A percentile compares a stretch with the other conserved stretches of the same genome.
phyloP scores from a whole-genome alignment of 1,284 basidiomycete species.

The Leccinum subspadiceum region DNA sequence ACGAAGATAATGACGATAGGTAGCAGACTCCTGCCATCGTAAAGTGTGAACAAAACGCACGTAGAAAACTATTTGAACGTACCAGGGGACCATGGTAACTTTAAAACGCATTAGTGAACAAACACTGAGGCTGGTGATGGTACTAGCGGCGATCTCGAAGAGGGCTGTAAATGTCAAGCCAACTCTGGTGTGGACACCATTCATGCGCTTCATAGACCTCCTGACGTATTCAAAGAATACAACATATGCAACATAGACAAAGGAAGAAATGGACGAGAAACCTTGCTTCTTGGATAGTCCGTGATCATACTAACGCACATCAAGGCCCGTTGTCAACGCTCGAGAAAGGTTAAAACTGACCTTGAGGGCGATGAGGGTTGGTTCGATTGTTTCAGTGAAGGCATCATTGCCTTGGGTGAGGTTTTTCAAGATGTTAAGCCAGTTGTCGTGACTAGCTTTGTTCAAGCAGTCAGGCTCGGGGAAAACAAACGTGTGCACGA shows the following conservation, averaged over 20 bases:
- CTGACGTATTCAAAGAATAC: conserved; percentile 79
- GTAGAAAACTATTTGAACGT: conserved; percentile 3
- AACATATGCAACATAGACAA: conserved; percentile 79
- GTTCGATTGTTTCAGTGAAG: conserved; percentile 51
- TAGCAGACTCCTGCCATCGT: conserved; percentile 65
- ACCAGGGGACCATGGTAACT: conserved; percentile 88
- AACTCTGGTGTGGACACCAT: conserved; percentile 85
- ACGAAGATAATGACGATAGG: conserved; percentile 95
- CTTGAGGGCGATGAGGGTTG: conserved; percentile 68
- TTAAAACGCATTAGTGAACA: conserved; percentile 84
- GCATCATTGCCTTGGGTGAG: conserved; percentile 43
- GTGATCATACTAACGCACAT: conserved; percentile 47
- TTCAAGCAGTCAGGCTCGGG: conserved; percentile 67
- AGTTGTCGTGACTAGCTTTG: conserved; percentile 57
- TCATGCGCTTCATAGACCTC: conserved; percentile 75
- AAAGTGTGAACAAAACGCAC: conserved; percentile 9
- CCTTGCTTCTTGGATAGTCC: conserved; percentile 41
- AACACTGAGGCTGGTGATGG: conserved; percentile 90
- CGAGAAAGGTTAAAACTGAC: conserved; percentile 38
- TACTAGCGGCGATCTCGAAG: conserved; percentile 88
- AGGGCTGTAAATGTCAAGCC: conserved; percentile 93
- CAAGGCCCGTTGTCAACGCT: conserved; percentile 6
- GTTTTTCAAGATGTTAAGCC: conserved; percentile 57
- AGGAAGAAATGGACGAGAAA: conserved; percentile 63
- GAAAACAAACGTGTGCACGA: conserved; percentile 79